Evolutionary conservation across 768 basidiomycete species (phyloP).

Genomic region (Pulveroboletus sp.): DNA sequence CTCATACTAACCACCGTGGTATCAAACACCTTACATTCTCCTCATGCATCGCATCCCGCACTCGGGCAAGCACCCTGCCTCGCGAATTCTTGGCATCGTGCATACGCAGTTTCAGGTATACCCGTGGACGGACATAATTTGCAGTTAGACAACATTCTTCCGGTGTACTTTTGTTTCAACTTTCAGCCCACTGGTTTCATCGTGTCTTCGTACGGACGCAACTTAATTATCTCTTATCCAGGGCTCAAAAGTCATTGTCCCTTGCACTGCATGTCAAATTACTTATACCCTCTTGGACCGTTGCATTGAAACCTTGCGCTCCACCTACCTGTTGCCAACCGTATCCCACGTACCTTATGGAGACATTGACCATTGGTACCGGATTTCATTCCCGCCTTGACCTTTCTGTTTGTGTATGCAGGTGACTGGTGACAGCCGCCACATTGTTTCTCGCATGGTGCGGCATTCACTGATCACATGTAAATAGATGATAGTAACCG

Average conservation of each 20-base stretch:
- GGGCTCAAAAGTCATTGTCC: neutral
- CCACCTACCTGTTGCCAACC: neutral
- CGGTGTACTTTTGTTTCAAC: neutral
- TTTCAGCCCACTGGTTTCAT: neutral
- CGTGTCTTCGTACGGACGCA: neutral
- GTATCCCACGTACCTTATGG: neutral
- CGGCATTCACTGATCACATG: neutral
- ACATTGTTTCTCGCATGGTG: neutral
- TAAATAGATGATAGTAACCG: neutral
- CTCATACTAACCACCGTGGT: conserved; percentile 40
- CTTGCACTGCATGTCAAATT: conserved; percentile 2
- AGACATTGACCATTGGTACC: neutral
- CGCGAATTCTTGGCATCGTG: neutral
- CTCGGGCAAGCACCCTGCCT: neutral
- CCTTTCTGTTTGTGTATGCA: neutral
- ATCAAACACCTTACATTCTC: conserved; percentile 5
- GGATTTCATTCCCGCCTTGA: conserved; percentile 20
- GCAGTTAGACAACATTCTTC: neutral
- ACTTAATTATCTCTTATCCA: conserved; percentile 19
- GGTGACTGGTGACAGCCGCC: neutral
- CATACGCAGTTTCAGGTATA: neutral
- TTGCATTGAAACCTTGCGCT: conserved; percentile 4
- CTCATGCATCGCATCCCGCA: conserved; percentile 6
- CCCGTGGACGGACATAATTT: conserved; percentile 12
- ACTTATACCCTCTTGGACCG: conserved; percentile 11